A percentile compares a stretch with the other conserved stretches of the same genome.
phyloP scores from a whole-genome alignment of 352 stramenopile genomes.

The Aphanomyces stellatus region DNA sequence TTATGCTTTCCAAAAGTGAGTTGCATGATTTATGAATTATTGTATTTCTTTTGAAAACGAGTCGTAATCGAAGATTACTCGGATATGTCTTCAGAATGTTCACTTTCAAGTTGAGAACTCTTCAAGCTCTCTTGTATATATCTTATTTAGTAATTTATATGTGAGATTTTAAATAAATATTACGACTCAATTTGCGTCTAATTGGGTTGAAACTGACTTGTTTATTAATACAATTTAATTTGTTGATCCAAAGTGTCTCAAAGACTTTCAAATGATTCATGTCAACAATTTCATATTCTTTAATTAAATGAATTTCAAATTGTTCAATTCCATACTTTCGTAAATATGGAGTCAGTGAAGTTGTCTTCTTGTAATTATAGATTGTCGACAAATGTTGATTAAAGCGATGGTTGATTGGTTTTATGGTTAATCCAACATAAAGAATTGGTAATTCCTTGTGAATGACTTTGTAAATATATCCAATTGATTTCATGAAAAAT shows the following conservation, averaged over 20 bases:
- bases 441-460: not conserved
- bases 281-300: conserved; percentile 12
- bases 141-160: too few relatives aligned
- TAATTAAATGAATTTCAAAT: conserved; percentile 6
- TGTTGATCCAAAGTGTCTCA: conserved; percentile 20
- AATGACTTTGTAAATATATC: not conserved
- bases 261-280: conserved; percentile 8
- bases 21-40: not conserved
- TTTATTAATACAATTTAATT: conserved; percentile 17
- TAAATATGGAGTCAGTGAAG: not conserved
- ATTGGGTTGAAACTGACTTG: conserved; percentile 1
- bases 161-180: not conserved
- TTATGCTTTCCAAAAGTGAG: not conserved
- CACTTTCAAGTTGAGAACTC: too few relatives aligned
- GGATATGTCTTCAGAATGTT: too few relatives aligned
- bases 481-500: not conserved
- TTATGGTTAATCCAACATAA: conserved; percentile 11
- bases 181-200: not conserved
- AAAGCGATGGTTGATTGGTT: not conserved
- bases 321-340: conserved; percentile 5
- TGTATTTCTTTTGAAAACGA: not conserved
- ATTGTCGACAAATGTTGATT: not conserved
- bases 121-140: too few relatives aligned
- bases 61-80: too few relatives aligned
- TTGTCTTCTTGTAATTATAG: not conserved